These are phyloP conservation scores for Teratosphaeria destructans DNA, from an alignment of 2,329 filamentous ascomycete species.

Conservation along the genomic window DNA sequence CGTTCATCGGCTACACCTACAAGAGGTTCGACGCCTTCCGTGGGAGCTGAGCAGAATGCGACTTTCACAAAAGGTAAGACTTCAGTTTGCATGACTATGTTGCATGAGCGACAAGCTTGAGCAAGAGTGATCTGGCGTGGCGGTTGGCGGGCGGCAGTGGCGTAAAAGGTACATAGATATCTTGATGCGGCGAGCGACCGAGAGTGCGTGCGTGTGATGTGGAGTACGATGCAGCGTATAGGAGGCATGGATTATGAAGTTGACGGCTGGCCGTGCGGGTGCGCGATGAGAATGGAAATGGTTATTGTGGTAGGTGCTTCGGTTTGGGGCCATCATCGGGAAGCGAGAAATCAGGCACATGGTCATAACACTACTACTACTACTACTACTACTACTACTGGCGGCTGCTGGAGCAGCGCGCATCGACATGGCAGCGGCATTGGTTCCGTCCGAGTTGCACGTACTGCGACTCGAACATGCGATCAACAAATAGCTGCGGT, in stretches of 20 bases:
- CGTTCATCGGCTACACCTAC: conserved; percentile 94
- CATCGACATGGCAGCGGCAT: neutral
- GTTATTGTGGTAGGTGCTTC: too few species aligned
- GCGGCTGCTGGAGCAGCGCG: neutral
- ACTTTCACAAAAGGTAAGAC: neutral
- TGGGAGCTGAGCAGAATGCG: conserved; percentile 16
- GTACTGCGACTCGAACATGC: neutral
- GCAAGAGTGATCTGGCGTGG: neutral
- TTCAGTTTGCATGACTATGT: neutral
- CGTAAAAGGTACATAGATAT: neutral
- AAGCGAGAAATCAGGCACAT: too few species aligned
- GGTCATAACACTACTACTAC: too few species aligned
- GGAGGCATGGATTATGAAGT: neutral
- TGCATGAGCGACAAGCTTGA: neutral
- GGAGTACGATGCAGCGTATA: neutral
- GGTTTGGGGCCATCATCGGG: too few species aligned
- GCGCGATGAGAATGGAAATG: too few species aligned
- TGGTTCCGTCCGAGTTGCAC: neutral
- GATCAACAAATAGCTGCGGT: neutral
- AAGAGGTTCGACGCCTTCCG: conserved; percentile 77
- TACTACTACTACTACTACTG: neutral
- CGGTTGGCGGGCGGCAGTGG: neutral
- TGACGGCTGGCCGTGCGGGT: neutral
- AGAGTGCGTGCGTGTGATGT: neutral
- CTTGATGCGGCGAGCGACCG: neutral